Base-by-base conservation (phyloP, 2,329 filamentous ascomycete species). In the Claviceps spartinae region DNA sequence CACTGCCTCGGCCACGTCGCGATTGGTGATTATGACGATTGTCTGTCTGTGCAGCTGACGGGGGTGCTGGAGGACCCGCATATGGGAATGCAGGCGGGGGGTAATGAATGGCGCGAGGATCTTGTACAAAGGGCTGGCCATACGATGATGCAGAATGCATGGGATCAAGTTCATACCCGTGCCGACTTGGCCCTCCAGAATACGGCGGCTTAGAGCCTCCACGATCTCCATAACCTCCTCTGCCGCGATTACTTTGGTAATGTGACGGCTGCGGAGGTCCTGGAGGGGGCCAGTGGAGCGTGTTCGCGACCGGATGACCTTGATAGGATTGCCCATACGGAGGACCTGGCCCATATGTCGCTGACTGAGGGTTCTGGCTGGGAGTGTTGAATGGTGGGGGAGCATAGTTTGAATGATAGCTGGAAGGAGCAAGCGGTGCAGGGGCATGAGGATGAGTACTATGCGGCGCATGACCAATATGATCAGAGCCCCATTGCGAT, bases 331-430 rank as follows among this genome's bases (percentile, higher is more conserved):
- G 60, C 11, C 57, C 56, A 40, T 71, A 71, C 38, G 64, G 63
- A 50, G 69, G 68, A 30, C 69, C 65, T 44, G 68, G 62, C 13
- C 64, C 65, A 55, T 76, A 76, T 14, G 69, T 63, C 40, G 71
- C 66, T 50, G 72, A 72, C 54, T 74, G 74, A 13, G 67, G 60
- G 54, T 71, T 70, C 50, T 72, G 69, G 24, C 68, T 52, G 45
- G 48, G 5, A 11, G 65, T 61, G 36, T 65, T 64, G 54, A 80
- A 82, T 8, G 70, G 63, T 58, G 81, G 79, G 42, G 74, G 73
- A 41, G 77, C 72, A 60, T 79, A 82, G 63, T 77, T 79, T 37
- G 76, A 76, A 57, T 80, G 78, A 59, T 81, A 81, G 59, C 76
- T 77, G 54, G 73, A 69, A 36, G 74, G 65, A 48, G 76, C 71